These are phyloP conservation scores for Populus tomentosa DNA, from an alignment of 441 rosid genomes.

Conservation along the genomic window DNA sequence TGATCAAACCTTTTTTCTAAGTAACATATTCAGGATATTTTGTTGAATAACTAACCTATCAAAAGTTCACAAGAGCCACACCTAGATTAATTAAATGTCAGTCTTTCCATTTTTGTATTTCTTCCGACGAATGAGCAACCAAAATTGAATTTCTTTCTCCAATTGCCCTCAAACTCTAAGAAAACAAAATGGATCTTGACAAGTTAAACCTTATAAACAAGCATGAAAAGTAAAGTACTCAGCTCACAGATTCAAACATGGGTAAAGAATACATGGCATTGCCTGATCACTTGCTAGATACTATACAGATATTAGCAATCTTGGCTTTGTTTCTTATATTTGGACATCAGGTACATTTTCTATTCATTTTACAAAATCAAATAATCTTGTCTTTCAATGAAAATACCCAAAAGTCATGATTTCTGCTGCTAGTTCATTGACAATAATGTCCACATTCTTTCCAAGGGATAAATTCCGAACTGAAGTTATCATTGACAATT, in stretches of 20 bases:
- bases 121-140: neutral
- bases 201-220: neutral
- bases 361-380: too few species aligned
- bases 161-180: neutral
- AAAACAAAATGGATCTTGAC: neutral
- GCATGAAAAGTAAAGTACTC: neutral
- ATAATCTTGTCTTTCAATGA: neutral
- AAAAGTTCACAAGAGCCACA: neutral
- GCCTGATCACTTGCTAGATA: neutral
- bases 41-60: neutral
- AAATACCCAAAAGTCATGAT: neutral
- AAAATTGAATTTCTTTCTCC: neutral
- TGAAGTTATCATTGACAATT: too few species aligned
- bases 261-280: neutral
- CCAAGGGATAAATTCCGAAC: slow-evolving; percentile 88
- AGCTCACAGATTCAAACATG: neutral
- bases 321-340: too few species aligned
- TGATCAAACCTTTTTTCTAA: neutral
- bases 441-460: slow-evolving; percentile 48
- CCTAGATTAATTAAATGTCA: neutral
- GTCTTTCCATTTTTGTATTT: neutral
- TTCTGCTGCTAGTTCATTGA: neutral
- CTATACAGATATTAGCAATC: neutral
- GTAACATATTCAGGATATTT: neutral
- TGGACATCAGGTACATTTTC: neutral